These are phyloP conservation scores for Verticillium isaacii DNA, from an alignment of 2,329 filamentous ascomycete genomes.

Conservation along the genomic window DNA sequence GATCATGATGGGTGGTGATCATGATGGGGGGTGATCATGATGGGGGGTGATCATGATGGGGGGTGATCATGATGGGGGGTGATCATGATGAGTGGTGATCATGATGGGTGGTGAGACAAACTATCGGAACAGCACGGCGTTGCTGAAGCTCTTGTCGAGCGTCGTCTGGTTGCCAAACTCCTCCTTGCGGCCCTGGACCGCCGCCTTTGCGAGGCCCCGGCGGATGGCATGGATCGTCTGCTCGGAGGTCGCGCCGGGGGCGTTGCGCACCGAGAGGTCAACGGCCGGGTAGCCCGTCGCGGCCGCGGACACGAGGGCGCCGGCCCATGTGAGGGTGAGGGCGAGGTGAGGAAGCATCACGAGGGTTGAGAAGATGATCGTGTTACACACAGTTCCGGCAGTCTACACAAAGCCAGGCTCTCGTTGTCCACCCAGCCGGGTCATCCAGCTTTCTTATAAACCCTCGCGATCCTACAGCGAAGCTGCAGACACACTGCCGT, in stretches of 20 bases:
- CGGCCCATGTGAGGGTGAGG: neutral
- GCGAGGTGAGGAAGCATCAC: neutral
- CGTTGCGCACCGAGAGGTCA: conserved; percentile 3
- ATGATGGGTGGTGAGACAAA: conserved; percentile 11
- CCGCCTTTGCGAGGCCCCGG: conserved; percentile 2
- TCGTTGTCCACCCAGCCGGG: neutral
- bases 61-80: neutral
- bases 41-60: neutral
- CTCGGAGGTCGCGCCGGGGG: conserved; percentile 1
- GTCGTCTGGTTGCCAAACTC: conserved; percentile 20
- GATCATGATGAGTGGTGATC: neutral
- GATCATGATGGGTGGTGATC: neutral
- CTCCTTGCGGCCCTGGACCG: neutral
- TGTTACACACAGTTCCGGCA: neutral
- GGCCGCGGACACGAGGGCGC: neutral
- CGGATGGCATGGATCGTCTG: conserved; percentile 4
- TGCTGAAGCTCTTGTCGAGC: conserved; percentile 34
- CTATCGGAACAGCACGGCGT: conserved; percentile 29
- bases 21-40: neutral
- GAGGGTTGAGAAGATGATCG: neutral
- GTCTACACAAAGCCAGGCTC: too few relatives aligned
- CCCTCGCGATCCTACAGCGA: neutral
- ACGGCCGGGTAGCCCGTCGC: neutral
- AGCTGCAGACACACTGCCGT: neutral
- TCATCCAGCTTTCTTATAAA: neutral